A percentile compares a stretch with the other conserved stretches of the same genome.
Evolutionary conservation across 176 grass and related monocot species (phyloP).

Genomic region (Oryza glumipatula): DNA sequence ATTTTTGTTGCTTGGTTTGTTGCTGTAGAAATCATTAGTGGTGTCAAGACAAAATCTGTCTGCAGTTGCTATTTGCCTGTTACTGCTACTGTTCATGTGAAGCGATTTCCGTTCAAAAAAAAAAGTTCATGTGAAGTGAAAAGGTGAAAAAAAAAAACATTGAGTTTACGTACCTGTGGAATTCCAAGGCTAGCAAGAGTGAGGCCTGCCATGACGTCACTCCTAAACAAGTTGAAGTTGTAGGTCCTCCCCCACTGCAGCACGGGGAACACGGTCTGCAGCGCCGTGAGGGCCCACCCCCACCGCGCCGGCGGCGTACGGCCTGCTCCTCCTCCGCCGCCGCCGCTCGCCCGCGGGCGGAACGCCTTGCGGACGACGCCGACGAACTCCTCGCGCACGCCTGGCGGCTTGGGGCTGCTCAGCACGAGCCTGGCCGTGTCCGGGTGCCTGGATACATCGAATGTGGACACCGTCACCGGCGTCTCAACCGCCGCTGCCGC

Average conservation of each 20-base stretch:
- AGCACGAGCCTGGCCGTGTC: slow-evolving; percentile 45
- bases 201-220: slow-evolving; percentile 85
- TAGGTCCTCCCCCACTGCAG: slow-evolving; percentile 87
- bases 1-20: background rate
- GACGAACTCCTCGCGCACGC: slow-evolving; percentile 55
- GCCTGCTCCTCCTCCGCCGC: background rate
- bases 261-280: slow-evolving; percentile 77
- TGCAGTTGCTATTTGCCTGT: background rate
- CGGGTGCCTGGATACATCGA: slow-evolving; percentile 41
- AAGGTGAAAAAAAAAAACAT: too few relatives aligned
- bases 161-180: slow-evolving; percentile 63
- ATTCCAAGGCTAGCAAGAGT: slow-evolving; percentile 97
- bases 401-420: slow-evolving; percentile 50
- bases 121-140: too few relatives aligned
- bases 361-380: slow-evolving; percentile 50
- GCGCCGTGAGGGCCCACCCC: slow-evolving; percentile 40
- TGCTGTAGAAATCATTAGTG: slow-evolving; percentile 8
- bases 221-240: slow-evolving; percentile 69
- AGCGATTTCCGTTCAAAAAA: too few relatives aligned
- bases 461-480: slow-evolving; percentile 25
- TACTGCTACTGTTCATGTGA: background rate
- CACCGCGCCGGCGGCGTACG: slow-evolving; percentile 15
- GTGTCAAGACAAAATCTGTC: background rate
- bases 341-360: slow-evolving; percentile 8
- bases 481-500: slow-evolving; percentile 23